phyloP scores from a whole-genome alignment of 805 yeast species.

The Spathaspora passalidarum region DNA sequence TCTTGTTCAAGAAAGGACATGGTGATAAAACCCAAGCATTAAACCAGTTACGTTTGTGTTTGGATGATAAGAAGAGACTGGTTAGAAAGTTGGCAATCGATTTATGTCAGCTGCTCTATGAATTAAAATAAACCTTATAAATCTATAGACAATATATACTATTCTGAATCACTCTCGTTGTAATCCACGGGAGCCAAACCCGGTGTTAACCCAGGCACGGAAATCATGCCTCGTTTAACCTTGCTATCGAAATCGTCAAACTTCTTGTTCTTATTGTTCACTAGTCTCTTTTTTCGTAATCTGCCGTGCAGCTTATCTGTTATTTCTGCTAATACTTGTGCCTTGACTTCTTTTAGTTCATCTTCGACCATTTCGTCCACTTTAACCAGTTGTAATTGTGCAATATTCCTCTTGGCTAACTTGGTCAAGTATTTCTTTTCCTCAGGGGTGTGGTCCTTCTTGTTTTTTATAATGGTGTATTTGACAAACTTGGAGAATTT shows the following conservation, averaged over 20 bases:
- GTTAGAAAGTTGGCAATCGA: slow-evolving; percentile 78
- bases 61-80: slow-evolving; percentile 72
- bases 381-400: slow-evolving; percentile 24
- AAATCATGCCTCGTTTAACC: slow-evolving; percentile 40
- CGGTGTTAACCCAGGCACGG: slow-evolving; percentile 71
- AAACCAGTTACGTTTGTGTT: slow-evolving; percentile 41
- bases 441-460: slow-evolving; percentile 23
- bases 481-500: slow-evolving; percentile 35
- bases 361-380: slow-evolving; percentile 29
- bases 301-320: slow-evolving; percentile 26
- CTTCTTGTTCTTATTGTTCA: slow-evolving; percentile 19
- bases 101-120: slow-evolving; percentile 74
- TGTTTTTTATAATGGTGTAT: slow-evolving; percentile 37
- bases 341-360: slow-evolving; percentile 23
- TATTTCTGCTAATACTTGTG: slow-evolving; percentile 14
- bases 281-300: slow-evolving; percentile 9
- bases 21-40: slow-evolving; percentile 39
- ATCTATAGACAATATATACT: slow-evolving; percentile 7
- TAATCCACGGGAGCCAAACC: slow-evolving; percentile 83
- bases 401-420: slow-evolving; percentile 35
- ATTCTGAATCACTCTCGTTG: slow-evolving; percentile 40
- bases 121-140: slow-evolving; percentile 24
- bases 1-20: slow-evolving; percentile 36
- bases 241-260: slow-evolving; percentile 29
- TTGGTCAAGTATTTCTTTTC: slow-evolving; percentile 38